phyloP scores from a whole-genome alignment of 345 rosid genomes.

The Ceriops tagal region DNA sequence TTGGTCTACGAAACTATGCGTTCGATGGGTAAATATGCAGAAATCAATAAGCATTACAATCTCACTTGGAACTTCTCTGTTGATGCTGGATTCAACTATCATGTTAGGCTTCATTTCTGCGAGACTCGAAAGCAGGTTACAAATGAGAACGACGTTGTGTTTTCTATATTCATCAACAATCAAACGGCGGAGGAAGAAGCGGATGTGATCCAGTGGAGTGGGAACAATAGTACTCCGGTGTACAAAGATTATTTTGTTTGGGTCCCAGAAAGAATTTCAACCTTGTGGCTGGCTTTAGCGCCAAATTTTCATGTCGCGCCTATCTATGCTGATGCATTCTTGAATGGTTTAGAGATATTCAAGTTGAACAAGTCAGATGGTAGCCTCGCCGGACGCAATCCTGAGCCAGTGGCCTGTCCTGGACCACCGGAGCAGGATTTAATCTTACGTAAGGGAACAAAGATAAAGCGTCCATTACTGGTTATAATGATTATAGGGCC shows the following conservation, averaged over 20 bases:
- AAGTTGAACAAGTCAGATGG: slow-evolving; percentile 17
- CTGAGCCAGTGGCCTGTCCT: not conserved
- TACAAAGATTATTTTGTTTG: slow-evolving; percentile 15
- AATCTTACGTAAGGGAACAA: not conserved
- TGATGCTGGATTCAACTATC: slow-evolving; percentile 24
- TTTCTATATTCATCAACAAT: slow-evolving; percentile 7
- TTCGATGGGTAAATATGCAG: not conserved
- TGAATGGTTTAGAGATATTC: slow-evolving; percentile 28
- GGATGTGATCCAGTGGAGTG: slow-evolving; percentile 9
- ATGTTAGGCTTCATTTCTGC: slow-evolving; percentile 17
- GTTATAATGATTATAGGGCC: slow-evolving; percentile 1
- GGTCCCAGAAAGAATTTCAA: not conserved
- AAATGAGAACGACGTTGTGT: not conserved
- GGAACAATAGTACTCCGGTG: not conserved
- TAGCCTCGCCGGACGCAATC: not conserved
- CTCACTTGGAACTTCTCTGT: slow-evolving; percentile 18
- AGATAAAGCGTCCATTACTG: not conserved
- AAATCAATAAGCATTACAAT: not conserved
- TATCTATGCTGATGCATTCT: not conserved
- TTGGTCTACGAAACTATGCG: slow-evolving; percentile 3
- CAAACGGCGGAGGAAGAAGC: not conserved
- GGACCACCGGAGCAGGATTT: not conserved
- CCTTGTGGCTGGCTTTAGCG: slow-evolving; percentile 16
- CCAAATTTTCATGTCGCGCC: not conserved
- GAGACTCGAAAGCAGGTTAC: not conserved